Conservation (phyloP, 345 rosid genomes). For the Acer saccharum region DNA sequence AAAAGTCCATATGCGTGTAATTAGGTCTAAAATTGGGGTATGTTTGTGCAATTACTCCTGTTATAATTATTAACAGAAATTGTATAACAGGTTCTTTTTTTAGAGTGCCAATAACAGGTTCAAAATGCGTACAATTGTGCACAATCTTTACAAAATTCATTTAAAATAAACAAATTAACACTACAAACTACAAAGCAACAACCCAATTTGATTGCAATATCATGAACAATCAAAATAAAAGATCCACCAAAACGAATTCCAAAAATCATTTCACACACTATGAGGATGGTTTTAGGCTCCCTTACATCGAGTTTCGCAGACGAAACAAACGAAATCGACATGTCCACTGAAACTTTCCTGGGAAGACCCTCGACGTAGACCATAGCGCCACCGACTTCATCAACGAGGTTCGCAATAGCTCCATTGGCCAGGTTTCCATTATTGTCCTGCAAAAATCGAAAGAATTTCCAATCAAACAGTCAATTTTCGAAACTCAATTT, state of each 20-base stretch:
- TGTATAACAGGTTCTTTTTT: too few relatives aligned
- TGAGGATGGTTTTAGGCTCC: neutral
- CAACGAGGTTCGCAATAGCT: constrained; percentile 84
- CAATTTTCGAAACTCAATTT: neutral
- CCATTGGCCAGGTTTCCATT: constrained; percentile 75
- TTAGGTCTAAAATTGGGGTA: too few relatives aligned
- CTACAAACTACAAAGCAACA: too few relatives aligned
- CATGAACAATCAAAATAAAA: neutral
- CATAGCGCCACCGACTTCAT: constrained; percentile 77
- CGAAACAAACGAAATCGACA: constrained; percentile 77
- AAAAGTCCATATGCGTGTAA: too few relatives aligned
- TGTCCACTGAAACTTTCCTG: constrained; percentile 78
- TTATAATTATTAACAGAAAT: too few relatives aligned
- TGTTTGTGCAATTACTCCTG: too few relatives aligned
- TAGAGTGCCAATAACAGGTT: too few relatives aligned
- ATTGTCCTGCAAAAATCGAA: constrained; percentile 54
- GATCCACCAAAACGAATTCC: too few relatives aligned
- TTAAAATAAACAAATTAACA: too few relatives aligned
- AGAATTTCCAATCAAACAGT: neutral
- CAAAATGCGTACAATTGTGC: too few relatives aligned
- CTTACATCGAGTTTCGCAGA: constrained; percentile 66
- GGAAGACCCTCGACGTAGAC: constrained; percentile 62
- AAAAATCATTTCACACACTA: neutral
- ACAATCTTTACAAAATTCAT: too few relatives aligned
- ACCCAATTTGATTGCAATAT: neutral